These are phyloP conservation scores for Orbilia javanica DNA, from an alignment of 2,329 filamentous ascomycete species.

Conservation along the genomic window DNA sequence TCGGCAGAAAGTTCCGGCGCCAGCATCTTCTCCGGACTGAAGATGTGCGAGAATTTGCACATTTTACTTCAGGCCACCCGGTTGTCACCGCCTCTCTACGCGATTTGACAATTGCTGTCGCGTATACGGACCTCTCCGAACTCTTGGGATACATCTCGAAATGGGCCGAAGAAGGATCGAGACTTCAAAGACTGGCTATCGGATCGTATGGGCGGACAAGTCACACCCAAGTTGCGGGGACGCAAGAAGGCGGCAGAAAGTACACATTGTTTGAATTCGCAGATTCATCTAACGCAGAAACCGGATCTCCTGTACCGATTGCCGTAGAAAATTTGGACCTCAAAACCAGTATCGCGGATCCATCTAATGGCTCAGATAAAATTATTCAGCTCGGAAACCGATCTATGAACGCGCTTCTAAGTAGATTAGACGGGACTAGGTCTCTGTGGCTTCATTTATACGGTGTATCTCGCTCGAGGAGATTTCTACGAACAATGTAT, in stretches of 20 bases:
- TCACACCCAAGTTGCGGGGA: slow-evolving; percentile 25
- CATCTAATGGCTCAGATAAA: slow-evolving; percentile 17
- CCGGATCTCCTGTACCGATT: slow-evolving; percentile 20
- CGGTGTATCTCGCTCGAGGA: slow-evolving; percentile 28
- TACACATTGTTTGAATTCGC: slow-evolving; percentile 41
- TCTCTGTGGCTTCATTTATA: slow-evolving; percentile 27
- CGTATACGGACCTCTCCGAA: slow-evolving; percentile 24
- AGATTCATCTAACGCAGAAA: slow-evolving; percentile 19
- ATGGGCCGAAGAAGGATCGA: slow-evolving; percentile 45
- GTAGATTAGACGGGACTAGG: slow-evolving; percentile 26
- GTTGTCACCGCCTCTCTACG: slow-evolving; percentile 33
- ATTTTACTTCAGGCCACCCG: slow-evolving; percentile 29
- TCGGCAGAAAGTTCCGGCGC: slow-evolving; percentile 34
- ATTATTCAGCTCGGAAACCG: slow-evolving; percentile 33
- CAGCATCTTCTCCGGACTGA: slow-evolving; percentile 31
- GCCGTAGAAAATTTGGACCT: slow-evolving; percentile 32
- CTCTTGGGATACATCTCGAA: slow-evolving; percentile 31
- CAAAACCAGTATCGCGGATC: slow-evolving; percentile 26
- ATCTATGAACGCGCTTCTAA: slow-evolving; percentile 32
- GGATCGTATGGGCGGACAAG: slow-evolving; percentile 24
- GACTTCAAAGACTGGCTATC: slow-evolving; percentile 35
- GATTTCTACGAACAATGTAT: slow-evolving; percentile 36
- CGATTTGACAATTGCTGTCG: slow-evolving; percentile 29
- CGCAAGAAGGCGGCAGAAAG: slow-evolving; percentile 31
- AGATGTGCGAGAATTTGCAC: slow-evolving; percentile 32